Percentiles rank a stretch among this genome's conserved stretches.
These are phyloP conservation scores for Alternaria solani DNA, from an alignment of 2,329 filamentous ascomycete genomes.

Conservation along the genomic window DNA sequence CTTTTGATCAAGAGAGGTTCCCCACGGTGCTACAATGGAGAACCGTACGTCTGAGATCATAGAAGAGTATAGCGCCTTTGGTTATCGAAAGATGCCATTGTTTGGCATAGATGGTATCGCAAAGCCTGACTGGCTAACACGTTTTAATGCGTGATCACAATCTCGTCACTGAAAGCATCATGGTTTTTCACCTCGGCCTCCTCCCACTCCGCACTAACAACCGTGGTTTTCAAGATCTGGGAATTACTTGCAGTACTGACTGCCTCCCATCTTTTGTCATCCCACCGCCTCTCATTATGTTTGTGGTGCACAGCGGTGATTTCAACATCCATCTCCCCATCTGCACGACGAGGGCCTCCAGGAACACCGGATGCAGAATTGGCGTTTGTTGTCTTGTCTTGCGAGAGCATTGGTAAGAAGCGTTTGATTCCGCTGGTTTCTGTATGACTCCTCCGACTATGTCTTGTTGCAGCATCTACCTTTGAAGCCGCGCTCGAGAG, in stretches of 20 bases:
- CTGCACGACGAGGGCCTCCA: constrained; percentile 40
- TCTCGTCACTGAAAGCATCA: constrained; percentile 31
- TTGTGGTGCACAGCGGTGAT: constrained; percentile 35
- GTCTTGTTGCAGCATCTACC: constrained; percentile 10
- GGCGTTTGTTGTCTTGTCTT: constrained; percentile 37
- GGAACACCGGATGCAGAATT: constrained; percentile 48
- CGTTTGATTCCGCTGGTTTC: constrained; percentile 33
- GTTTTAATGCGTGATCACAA: constrained; percentile 26
- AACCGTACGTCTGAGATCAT: not conserved
- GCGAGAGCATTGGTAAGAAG: constrained; percentile 42
- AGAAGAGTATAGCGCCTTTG: not conserved
- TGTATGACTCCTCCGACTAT: constrained; percentile 27
- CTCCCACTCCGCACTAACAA: constrained; percentile 47
- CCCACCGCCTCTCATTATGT: constrained; percentile 10
- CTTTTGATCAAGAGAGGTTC: not conserved
- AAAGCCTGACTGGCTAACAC: not conserved
- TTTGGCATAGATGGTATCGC: not conserved
- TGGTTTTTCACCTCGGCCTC: constrained; percentile 33
- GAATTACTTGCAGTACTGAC: constrained; percentile 45
- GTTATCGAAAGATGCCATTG: not conserved
- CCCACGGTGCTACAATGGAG: not conserved
- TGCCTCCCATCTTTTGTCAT: constrained; percentile 42
- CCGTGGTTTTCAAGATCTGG: constrained; percentile 49
- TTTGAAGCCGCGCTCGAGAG: constrained; percentile 31
- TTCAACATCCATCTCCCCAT: constrained; percentile 44